Base-by-base conservation (phyloP, 2,329 filamentous ascomycete genomes). In the Rhexocercosporidium sp. region DNA sequence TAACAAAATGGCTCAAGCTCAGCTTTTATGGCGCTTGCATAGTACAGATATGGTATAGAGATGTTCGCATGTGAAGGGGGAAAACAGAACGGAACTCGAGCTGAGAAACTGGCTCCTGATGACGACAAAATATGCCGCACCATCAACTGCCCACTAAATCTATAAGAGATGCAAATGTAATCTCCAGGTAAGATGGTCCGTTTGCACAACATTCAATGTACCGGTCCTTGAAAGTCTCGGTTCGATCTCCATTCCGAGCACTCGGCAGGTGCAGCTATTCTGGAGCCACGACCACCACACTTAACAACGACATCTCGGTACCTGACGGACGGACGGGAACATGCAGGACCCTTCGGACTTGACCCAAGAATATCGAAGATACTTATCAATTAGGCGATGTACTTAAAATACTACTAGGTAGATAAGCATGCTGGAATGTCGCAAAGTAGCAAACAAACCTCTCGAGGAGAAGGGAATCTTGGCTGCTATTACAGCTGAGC, bases 121-220 rank as follows among this genome's bases (percentile, higher is more conserved):
- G 46, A 53, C 59, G 31, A 62, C 29, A 53, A n/a, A 41, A 3
- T 47, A 27, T 44, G 56, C 37, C 31, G 34, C 57, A 46, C 22
- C 57, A 46, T 37, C 2, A 51, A 59, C 59, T 62, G 8, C 8
- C 20, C 62, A 62, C 29, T 14, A 12, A 25, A 9, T 37, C 14
- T 22, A 9, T 16, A 22, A 56, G 27, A 62, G 51, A 68, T 56
- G 65, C 56, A 64, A 57, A 66, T 60, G 25, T 59, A 66, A 65
- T 61, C 59, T 66, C 44, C 37, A 59, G 57, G 25, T 27, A 39
- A 59, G 66, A 37, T 69, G 69, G 61, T 69, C 41, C 68, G 69
- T 72, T 74, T 72, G 71, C 65, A 60, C 69, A 57, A 69, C 69
- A 22, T n/a, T 41, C 69, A 22, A 11, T 41, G 49, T 47, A 44